Evolutionary conservation across 164 flowering plant species (phyloP), one percentile per base, ranked within the genome.

Genomic region (Nymphaea colorata): DNA sequence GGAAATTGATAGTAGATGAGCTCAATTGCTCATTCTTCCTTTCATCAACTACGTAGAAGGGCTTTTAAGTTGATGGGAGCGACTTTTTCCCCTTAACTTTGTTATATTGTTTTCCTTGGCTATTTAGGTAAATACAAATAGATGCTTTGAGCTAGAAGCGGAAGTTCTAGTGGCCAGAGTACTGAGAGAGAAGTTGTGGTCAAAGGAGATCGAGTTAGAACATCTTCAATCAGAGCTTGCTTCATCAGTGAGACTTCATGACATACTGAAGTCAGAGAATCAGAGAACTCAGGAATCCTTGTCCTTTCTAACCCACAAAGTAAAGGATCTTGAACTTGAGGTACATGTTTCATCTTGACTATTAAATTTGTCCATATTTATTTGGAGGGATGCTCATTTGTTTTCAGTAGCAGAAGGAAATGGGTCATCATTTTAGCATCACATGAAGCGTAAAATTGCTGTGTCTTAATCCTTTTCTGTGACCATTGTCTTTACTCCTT

Each of bases 261-360:
- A 89, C 68, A 79, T 87, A 45, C 88, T 95, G 42, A 80, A 80
- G 76, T 79, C 76, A 71, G 96, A 92, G 81, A 75, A 89, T 36
- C 91, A 92, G 79, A 82, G 75, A 76, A 80, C 87, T 25, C 43
- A 78, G 71, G 99, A 95, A 73, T 76, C 77, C 65, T 69, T 90
- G 67, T 90, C 98, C 17, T 79, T 82, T 59, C 68, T 75, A 43
- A 79, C 78, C 60, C 96, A 92, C 79, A 83, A 82, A 79, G 70
- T 89, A 86, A 90, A 82, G 74, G 96, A 87, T 44, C 83, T 85
- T 65, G 96, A 92, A 77, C 86, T 95, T 74, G 94, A 95, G 98
- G 99, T 95, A 47, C 36, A 47, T 47, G 55, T 12, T 47, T 47
- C 55, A 47, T 47, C 12, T 6, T 12, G 7, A 47, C 55, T 12